Evolutionary conservation across 352 stramenopile species (phyloP).

Genomic region (Globisporangium yorkense): DNA sequence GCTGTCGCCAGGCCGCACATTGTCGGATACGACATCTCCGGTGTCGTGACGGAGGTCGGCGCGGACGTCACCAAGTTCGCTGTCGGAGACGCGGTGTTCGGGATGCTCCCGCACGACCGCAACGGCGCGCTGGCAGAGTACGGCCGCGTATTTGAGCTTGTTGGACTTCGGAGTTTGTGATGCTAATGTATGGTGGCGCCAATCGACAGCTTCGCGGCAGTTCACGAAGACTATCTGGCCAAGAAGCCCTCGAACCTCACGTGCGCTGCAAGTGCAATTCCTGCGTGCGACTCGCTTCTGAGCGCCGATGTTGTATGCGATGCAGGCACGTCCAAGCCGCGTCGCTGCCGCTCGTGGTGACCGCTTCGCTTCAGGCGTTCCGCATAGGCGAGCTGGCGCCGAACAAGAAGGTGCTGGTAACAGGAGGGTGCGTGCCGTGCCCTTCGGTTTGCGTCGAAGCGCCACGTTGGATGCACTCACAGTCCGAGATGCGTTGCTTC

Average conservation of each 20-base stretch:
- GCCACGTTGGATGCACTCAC: no score
- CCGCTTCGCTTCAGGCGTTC: conserved; percentile 50
- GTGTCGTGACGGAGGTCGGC: conserved; percentile 49
- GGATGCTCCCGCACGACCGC: conserved; percentile 58
- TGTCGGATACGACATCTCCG: conserved; percentile 68
- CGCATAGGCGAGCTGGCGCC: conserved; percentile 38
- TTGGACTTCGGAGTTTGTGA: background rate
- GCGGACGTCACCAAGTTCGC: conserved; percentile 49
- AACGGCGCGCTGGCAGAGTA: conserved; percentile 70
- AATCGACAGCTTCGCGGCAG: conserved; percentile 32
- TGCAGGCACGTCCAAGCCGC: conserved; percentile 62
- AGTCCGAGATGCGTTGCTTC: background rate
- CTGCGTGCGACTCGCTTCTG: no score
- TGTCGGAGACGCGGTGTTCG: conserved; percentile 62
- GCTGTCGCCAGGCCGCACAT: conserved; percentile 44
- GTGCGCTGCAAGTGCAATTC: conserved; percentile 10
- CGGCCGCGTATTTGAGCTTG: conserved; percentile 4
- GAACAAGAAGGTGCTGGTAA: conserved; percentile 73
- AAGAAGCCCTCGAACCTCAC: conserved; percentile 66
- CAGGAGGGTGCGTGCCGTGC: conserved; percentile 32
- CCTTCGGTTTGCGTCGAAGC: background rate
- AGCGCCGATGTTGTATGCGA: background rate
- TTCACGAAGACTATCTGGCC: conserved; percentile 50
- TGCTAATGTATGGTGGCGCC: background rate
- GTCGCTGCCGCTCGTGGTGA: conserved; percentile 47